Evolutionary conservation across 2,329 filamentous ascomycete species (phyloP).

Genomic region (Scedosporium boydii): DNA sequence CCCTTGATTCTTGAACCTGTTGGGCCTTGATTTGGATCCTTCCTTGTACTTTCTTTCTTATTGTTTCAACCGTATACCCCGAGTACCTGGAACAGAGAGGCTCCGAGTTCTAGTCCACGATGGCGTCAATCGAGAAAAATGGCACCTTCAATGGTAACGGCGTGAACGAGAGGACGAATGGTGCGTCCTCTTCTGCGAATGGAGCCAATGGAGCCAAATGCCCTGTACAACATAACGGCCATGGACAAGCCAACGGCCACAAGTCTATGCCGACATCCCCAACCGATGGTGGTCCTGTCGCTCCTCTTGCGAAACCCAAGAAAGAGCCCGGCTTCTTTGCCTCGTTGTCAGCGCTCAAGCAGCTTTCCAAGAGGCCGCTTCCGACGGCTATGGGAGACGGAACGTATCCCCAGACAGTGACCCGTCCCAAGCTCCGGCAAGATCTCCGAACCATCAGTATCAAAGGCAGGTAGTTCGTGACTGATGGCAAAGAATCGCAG

Average conservation of each 20-base stretch:
- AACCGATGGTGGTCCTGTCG: neutral
- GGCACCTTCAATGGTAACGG: neutral
- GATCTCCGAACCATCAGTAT: slow-evolving; percentile 48
- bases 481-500: too few species aligned
- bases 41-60: too few species aligned
- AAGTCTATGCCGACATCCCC: neutral
- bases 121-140: neutral
- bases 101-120: neutral
- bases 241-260: neutral
- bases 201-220: neutral
- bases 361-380: slow-evolving; percentile 46
- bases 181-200: neutral
- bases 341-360: slow-evolving; percentile 14
- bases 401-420: slow-evolving; percentile 40
- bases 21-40: too few species aligned
- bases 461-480: slow-evolving; percentile 24
- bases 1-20: too few species aligned
- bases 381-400: slow-evolving; percentile 55
- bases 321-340: neutral
- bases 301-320: neutral
- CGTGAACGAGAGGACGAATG: neutral
- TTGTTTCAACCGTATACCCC: neutral
- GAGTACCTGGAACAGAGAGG: neutral
- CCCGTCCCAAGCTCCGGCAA: slow-evolving; percentile 39
- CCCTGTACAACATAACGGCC: neutral